Base-by-base conservation (phyloP, 257 asterid genomes). In the Nicotiana paniculata region DNA sequence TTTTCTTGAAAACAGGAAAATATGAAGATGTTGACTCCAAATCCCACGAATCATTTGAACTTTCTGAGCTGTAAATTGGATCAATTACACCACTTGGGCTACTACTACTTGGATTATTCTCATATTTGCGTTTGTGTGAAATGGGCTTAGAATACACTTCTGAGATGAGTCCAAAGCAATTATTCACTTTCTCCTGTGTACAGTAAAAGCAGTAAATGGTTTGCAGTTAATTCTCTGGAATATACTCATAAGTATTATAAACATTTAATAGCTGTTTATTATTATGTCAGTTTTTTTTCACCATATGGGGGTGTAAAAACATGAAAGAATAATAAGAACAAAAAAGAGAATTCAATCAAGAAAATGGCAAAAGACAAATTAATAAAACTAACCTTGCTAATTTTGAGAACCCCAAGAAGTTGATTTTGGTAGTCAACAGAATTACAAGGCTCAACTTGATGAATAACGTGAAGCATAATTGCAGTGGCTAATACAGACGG, bases 401-500 rank as follows among this genome's bases (percentile, higher is more conserved):
- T 86, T 81, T 89, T 90, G 86, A 96, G 93, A 70, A 94, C 87
- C 6, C 81, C 81, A 16, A 93, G 97, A 72, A 96, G 97, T 83
- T 93, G 97, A 70, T 84, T 86, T 83, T 92, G 95, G 72, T 93
- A 90, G 79, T 88, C 94, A 81, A 81, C 24, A 43, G 90, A 92
- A 62, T 88, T 86, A 79, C 83, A 37, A 6, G 92, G 91, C 79
- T 91, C 96, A 43, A 88, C 90, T 84, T 87, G 90, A 81, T 90
- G 91, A 57, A 94, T 90, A 62, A 91, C 93, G 83, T 91, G 99
- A 57, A 96, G 93, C 98, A 96, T 92, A 12, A 92, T 93, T 53
- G 99, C 93, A 70, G 94, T 88, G 6, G 97, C 99, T 86, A 94
- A 66, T 3, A 92, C 94, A 57, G 99, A 96, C 0, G 99, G 97